These are phyloP conservation scores for Ganoderma lucidum DNA, from an alignment of 1,284 basidiomycete species.

Conservation along the genomic window DNA sequence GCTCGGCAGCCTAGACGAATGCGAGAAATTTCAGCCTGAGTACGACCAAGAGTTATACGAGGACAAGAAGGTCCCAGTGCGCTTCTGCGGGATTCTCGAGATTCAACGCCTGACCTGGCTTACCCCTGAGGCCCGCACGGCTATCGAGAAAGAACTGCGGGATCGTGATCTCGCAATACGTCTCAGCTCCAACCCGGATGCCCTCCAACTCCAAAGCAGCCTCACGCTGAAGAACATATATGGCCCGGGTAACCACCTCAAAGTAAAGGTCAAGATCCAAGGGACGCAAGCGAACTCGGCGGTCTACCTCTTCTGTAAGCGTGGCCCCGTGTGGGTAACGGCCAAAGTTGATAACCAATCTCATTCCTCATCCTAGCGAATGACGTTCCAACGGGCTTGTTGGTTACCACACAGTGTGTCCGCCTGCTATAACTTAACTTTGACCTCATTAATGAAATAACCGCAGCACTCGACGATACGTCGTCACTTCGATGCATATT, in stretches of 20 bases:
- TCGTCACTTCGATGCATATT: conserved; percentile 52
- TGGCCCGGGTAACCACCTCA: conserved; percentile 37
- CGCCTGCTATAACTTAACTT: too few relatives aligned
- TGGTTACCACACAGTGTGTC: conserved; percentile 27
- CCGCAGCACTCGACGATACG: conserved; percentile 47
- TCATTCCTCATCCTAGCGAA: conserved; percentile 16
- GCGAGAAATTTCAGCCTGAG: conserved; percentile 27
- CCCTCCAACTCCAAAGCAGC: conserved; percentile 8
- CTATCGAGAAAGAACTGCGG: conserved; percentile 51
- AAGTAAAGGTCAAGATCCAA: conserved; percentile 47
- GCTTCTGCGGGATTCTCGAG: conserved; percentile 57
- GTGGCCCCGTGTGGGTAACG: background rate
- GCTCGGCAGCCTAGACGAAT: conserved; percentile 30
- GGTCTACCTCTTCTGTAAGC: conserved; percentile 53
- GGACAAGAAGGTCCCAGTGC: conserved; percentile 33
- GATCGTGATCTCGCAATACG: conserved; percentile 41
- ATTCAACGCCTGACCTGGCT: conserved; percentile 55
- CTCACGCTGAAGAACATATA: conserved; percentile 49
- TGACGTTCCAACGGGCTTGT: conserved; percentile 31
- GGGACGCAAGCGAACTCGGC: conserved; percentile 52
- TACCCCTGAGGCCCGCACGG: conserved; percentile 48
- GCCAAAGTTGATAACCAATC: conserved; percentile 6
- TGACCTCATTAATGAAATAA: background rate
- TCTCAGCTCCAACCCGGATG: background rate
- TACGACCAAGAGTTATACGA: conserved; percentile 17